Base-by-base conservation (phyloP, 129 eudicot species). In the Logfia minima region DNA sequence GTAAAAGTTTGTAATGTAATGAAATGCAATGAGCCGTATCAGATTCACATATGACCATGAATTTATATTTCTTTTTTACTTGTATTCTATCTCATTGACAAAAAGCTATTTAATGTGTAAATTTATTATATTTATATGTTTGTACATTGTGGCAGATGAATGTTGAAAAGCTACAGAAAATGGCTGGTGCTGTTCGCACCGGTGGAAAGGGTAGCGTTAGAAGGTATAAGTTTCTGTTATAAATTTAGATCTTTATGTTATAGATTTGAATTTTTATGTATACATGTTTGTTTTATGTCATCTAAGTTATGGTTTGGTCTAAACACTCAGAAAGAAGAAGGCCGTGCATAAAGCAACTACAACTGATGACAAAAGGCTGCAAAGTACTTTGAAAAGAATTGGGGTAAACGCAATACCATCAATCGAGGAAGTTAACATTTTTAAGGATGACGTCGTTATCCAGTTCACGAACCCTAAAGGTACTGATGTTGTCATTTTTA, bases 381-480 rank as follows among this genome's bases (percentile, higher is more conserved):
- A 84, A 61, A 89, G 95, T 76, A 92, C 97, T 19, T 76, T 92
- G 80, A 92, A 89, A 70, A 89, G 92, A 84, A 84, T 87, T 65
- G 96, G 92, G 1, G 96, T 92, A 58, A 92, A 87, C 64, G 59
- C 84, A 37, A 89, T 89, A 35, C 92, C 97, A 8, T 81, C 88
- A 24, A 92, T 92, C 74, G 97, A 92, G 74, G 96, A 92, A 80
- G 97, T 89, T 51, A 92, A 92, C 78, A 89, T 92, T 48, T 92
- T 92, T 66, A 84, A 85, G 80, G 97, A 92, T 66, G 96, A 92
- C 35, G 81, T 71, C 0, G 97, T 92, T 35, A 89, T 92, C 80
- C 93, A 92, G 81, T 89, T 92, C 79, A 19, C 60, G 55, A 92
- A 84, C 69, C 96, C 97, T 26, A 92, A 92, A 87, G 97, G 97